Base-by-base conservation (phyloP, 2,329 filamentous ascomycete species). In the Grosmannia clavigera region DNA sequence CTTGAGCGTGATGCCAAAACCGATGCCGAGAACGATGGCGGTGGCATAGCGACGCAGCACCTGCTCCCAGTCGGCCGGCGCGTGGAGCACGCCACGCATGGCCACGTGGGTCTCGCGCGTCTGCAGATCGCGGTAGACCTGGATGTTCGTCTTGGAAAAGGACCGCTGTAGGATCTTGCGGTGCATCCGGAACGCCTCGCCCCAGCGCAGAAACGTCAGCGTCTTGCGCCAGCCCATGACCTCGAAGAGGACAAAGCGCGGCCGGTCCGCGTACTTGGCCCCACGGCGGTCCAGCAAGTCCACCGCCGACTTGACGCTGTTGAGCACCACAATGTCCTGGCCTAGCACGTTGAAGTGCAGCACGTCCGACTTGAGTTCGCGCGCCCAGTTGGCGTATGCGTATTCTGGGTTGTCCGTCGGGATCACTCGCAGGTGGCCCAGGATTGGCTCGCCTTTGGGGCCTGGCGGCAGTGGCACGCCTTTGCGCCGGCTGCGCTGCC, bases 181-280 rank as follows among this genome's bases (percentile, higher is more conserved):
- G 60, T 77, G 75, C 22, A 73, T 62, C 27, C 73, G 71, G 62
- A 75, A 77, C 60, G 68, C 69, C 3, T 70, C 68, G 5, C 74
- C 74, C 65, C 68, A 72, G 55, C 68, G 67, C 5, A 75, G 67
- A 65, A 75, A 77, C n/a, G 74, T 75, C 19, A 76, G 66, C 0
- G 74, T 76, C 14, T 70, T 69, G 3, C 71, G 68, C 74, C 74
- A 77, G 35, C 74, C 74, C 71, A 75, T 73, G 53, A 73, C 68
- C 52, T 70, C 68, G 43, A 70, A 69, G 6, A 71, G 63, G 27
- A 73, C 71, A 63, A 74, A 73, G 43, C 68, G 68, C 19, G 73
- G 74, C 19, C 74, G 66, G 61, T 72, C 70, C 25, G 67, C 68
- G 59, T 73, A 76, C 55, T 71, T 73, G 53, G 70, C 68, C 3